A percentile compares a stretch with the other conserved stretches of the same genome.
phyloP scores from a whole-genome alignment of 1,284 basidiomycete genomes.

The Hemileia vastatrix region DNA sequence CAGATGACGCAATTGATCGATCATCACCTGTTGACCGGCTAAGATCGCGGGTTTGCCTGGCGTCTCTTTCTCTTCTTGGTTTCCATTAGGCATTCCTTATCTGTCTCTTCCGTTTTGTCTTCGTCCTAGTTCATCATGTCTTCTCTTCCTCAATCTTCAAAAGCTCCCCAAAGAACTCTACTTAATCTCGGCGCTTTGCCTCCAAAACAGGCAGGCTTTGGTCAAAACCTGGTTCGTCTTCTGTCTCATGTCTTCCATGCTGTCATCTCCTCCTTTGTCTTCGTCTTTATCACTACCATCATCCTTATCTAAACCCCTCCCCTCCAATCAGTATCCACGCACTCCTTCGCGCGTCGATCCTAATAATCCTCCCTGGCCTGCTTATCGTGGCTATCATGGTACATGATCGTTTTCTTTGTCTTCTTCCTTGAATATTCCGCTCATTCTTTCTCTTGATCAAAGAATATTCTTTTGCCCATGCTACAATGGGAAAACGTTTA shows the following conservation, averaged over 20 bases:
- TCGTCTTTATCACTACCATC: not conserved
- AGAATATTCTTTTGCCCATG: slow-evolving; percentile 35
- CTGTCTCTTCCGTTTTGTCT: too few relatives aligned
- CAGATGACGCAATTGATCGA: too few relatives aligned
- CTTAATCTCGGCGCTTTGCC: slow-evolving; percentile 22
- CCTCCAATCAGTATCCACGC: slow-evolving; percentile 45
- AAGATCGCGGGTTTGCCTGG: too few relatives aligned
- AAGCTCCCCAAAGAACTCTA: slow-evolving; percentile 17
- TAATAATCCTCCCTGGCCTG: slow-evolving; percentile 95
- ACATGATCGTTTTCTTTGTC: slow-evolving; percentile 48
- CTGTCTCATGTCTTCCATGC: not conserved
- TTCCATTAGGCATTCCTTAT: too few relatives aligned
- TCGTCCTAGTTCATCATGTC: too few relatives aligned
- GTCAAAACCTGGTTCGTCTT: slow-evolving; percentile 21
- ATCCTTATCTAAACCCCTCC: not conserved
- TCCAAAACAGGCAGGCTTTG: slow-evolving; percentile 24
- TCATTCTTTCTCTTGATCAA: not conserved
- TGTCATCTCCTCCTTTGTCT: not conserved
- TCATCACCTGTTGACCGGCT: too few relatives aligned
- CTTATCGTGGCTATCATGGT: slow-evolving; percentile 36
- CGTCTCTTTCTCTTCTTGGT: too few relatives aligned
- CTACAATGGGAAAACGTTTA: slow-evolving; percentile 71
- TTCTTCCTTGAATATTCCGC: not conserved
- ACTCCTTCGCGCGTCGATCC: slow-evolving; percentile 55
- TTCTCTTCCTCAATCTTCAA: too few relatives aligned